phyloP scores from a whole-genome alignment of 2,329 filamentous ascomycete genomes.

The Neonectria hederae region DNA sequence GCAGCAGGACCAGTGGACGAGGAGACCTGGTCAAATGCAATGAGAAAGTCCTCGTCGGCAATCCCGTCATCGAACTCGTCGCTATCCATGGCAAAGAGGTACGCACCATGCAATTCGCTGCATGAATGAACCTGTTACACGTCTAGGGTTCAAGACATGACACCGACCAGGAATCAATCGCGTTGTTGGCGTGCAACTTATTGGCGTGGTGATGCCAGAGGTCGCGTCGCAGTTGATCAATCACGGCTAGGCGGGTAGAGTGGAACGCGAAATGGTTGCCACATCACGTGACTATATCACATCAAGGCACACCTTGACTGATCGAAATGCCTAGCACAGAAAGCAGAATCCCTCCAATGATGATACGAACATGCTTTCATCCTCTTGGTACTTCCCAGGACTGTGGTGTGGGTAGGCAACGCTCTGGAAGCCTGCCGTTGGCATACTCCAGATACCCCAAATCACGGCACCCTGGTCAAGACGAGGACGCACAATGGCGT shows the following conservation, averaged over 20 bases:
- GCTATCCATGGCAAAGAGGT: conserved; percentile 55
- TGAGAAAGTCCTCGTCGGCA: conserved; percentile 72
- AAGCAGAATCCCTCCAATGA: background rate
- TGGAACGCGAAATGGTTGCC: conserved; percentile 45
- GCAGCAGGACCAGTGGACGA: conserved; percentile 40
- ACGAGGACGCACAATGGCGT: background rate
- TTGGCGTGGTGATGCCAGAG: background rate
- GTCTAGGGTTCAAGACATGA: conserved; percentile 5
- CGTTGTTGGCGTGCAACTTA: background rate
- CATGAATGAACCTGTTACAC: background rate
- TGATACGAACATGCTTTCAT: background rate
- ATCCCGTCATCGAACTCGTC: conserved; percentile 73
- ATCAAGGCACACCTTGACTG: no score
- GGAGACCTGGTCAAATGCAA: conserved; percentile 64
- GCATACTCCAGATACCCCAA: background rate
- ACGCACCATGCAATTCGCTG: background rate
- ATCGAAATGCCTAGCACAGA: no score
- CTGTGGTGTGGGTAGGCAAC: background rate
- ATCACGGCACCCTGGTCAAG: background rate
- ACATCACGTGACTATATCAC: conserved; percentile 37
- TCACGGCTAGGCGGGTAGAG: conserved; percentile 15
- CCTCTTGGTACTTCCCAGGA: background rate
- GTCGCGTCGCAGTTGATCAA: conserved; percentile 21
- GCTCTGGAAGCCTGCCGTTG: background rate
- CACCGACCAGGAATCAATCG: background rate